Conservation (phyloP, 495 filamentous ascomycete species). For the Annulohypoxylon moriforme region DNA sequence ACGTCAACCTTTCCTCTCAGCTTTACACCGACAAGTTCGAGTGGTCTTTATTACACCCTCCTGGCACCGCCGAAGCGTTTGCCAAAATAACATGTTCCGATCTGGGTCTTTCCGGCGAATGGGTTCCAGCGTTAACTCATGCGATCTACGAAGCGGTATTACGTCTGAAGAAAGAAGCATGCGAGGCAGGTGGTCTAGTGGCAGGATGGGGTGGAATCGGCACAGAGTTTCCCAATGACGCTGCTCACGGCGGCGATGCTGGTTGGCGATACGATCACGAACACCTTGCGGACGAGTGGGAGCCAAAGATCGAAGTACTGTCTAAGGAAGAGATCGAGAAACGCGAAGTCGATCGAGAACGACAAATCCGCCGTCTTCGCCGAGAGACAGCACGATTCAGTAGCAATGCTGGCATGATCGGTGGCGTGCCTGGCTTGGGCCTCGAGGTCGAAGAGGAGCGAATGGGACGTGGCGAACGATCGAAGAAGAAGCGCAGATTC, state of each 20-base stretch:
- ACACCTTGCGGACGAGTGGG: conserved; percentile 90
- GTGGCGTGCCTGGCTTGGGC: conserved; percentile 70
- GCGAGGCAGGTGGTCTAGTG: conserved; percentile 84
- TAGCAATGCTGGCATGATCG: conserved; percentile 79
- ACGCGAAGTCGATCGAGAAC: conserved; percentile 91
- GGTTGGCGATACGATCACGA: conserved; percentile 97
- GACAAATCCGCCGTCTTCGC: conserved; percentile 85
- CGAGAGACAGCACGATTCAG: conserved; percentile 94
- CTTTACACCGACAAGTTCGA: conserved; percentile 98
- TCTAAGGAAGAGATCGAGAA: conserved; percentile 98
- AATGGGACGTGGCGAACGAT: conserved; percentile 87
- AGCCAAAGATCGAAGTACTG: conserved; percentile 88
- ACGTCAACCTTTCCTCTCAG: conserved; percentile 90
- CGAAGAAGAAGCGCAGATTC: conserved; percentile 93
- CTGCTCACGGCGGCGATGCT: conserved; percentile 78
- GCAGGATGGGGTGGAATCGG: conserved; percentile 75
- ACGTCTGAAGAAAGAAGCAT: conserved; percentile 93
- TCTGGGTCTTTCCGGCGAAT: conserved; percentile 88
- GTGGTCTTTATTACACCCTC: conserved; percentile 94
- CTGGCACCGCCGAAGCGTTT: conserved; percentile 91
- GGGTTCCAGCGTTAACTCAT: conserved; percentile 92
- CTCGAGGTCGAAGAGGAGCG: conserved; percentile 71
- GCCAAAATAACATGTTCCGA: conserved; percentile 93
- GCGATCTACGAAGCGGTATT: conserved; percentile 97
- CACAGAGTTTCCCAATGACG: conserved; percentile 88